Conservation (phyloP, 169 alveolate species). For the Babesia bigemina region DNA sequence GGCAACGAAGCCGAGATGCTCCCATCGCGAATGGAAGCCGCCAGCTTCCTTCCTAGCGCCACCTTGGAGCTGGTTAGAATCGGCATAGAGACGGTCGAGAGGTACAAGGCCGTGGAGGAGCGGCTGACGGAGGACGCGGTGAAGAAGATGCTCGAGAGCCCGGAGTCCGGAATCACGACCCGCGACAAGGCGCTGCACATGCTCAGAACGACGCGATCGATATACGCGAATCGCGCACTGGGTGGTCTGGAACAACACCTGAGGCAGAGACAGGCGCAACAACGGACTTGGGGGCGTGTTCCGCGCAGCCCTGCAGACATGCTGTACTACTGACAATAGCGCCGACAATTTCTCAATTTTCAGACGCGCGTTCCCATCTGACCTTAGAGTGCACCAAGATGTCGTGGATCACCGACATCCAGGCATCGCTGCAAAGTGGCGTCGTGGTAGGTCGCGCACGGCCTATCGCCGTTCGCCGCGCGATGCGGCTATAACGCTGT, state of each 20-base stretch:
- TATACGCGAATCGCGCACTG: constrained; percentile 16
- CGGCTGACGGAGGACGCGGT: constrained; percentile 19
- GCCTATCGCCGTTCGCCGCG: neutral
- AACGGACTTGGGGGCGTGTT: constrained; percentile 23
- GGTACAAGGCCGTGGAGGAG: neutral
- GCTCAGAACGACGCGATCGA: neutral
- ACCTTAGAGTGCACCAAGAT: neutral
- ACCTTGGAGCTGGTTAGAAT: neutral
- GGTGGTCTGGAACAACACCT: constrained; percentile 27
- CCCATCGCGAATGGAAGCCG: constrained; percentile 5
- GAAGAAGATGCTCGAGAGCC: neutral
- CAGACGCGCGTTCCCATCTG: too few species aligned
- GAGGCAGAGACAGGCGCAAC: neutral
- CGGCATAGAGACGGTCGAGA: neutral
- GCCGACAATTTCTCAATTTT: neutral
- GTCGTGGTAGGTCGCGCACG: constrained; percentile 10
- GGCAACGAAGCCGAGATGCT: neutral
- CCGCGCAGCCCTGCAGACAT: constrained; percentile 10
- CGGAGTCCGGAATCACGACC: neutral
- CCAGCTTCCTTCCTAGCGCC: neutral
- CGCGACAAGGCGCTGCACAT: constrained; percentile 10
- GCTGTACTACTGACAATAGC: neutral
- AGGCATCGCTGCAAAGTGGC: neutral
- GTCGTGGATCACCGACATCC: neutral
- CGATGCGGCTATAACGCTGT: too few species aligned